Evolutionary conservation across 2,329 filamentous ascomycete genomes (phyloP).

Genomic region (Claviceps humidiphila): DNA sequence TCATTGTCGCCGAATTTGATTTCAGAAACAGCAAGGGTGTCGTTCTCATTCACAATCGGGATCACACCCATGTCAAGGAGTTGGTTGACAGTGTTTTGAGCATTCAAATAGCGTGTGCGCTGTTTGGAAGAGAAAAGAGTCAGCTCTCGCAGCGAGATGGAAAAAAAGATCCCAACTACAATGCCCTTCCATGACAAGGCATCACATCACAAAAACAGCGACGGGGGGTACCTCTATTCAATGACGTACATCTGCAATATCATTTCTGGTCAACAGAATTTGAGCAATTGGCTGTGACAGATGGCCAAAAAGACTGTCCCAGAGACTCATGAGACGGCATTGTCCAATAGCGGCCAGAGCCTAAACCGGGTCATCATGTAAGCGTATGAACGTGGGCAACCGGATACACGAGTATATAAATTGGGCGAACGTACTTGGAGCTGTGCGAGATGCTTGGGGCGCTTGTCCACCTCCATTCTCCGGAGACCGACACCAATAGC

Average conservation of each 20-base stretch:
- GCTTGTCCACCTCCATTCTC: conserved; percentile 75
- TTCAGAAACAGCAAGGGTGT: conserved; percentile 90
- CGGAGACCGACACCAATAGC: conserved; percentile 89
- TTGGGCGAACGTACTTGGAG: conserved; percentile 47
- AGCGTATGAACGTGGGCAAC: not conserved
- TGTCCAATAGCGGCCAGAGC: conserved; percentile 93
- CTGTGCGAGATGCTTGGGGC: conserved; percentile 81
- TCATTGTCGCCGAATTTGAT: conserved; percentile 99
- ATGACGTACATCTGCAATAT: conserved; percentile 73
- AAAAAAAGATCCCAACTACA: no score
- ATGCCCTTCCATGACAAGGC: not conserved
- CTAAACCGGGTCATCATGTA: conserved; percentile 21
- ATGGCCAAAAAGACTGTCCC: conserved; percentile 85
- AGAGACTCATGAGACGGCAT: conserved; percentile 85
- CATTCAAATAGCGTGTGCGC: conserved; percentile 89
- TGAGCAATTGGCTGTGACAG: conserved; percentile 85
- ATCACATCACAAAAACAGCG: no score
- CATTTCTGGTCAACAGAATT: conserved; percentile 84
- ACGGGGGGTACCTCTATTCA: not conserved
- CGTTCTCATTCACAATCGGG: conserved; percentile 97
- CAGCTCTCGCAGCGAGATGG: not conserved
- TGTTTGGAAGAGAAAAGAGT: conserved; percentile 18
- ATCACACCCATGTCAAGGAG: conserved; percentile 91
- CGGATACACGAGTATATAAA: not conserved
- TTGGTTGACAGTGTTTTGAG: conserved; percentile 86